phyloP scores from a whole-genome alignment of 805 yeast species.

The Jamesozyma piceae region DNA sequence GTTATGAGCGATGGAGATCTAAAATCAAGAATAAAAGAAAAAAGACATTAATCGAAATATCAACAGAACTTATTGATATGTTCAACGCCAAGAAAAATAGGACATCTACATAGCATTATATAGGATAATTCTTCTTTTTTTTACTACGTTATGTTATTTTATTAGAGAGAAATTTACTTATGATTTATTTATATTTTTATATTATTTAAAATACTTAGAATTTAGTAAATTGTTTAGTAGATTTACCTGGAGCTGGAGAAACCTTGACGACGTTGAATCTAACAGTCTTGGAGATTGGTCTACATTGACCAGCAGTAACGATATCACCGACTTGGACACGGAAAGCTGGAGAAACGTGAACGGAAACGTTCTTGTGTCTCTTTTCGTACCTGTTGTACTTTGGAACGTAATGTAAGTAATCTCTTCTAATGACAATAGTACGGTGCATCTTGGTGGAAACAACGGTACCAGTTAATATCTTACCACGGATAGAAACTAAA shows the following conservation, averaged over 20 bases:
- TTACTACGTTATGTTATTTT: not conserved
- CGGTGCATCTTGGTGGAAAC: slow-evolving; percentile 99
- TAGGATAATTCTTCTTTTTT: slow-evolving; percentile 1
- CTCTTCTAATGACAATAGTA: slow-evolving; percentile 99
- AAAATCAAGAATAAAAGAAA: slow-evolving; percentile 41
- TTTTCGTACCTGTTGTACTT: slow-evolving; percentile 99
- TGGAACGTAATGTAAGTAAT: slow-evolving; percentile 98
- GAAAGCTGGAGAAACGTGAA: slow-evolving; percentile 99
- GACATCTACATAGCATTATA: slow-evolving; percentile 5
- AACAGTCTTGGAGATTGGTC: slow-evolving; percentile 98
- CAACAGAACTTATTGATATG: slow-evolving; percentile 21
- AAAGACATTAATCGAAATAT: slow-evolving; percentile 32
- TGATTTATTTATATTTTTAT: not conserved
- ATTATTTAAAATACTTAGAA: slow-evolving; percentile 47
- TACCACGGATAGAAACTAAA: slow-evolving; percentile 96
- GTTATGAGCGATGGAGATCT: slow-evolving; percentile 51
- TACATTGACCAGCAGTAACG: slow-evolving; percentile 99
- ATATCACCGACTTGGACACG: slow-evolving; percentile 98
- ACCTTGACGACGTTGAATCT: slow-evolving; percentile 99
- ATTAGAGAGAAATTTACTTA: slow-evolving; percentile 2
- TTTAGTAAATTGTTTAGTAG: slow-evolving; percentile 88
- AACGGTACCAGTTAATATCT: slow-evolving; percentile 97
- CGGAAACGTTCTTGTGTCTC: slow-evolving; percentile 99
- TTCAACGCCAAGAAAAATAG: slow-evolving; percentile 10
- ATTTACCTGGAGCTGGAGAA: slow-evolving; percentile 75